Base-by-base conservation (phyloP, 371 early-diverging fungal genomes). In the Syncephalastrum racemosum region DNA sequence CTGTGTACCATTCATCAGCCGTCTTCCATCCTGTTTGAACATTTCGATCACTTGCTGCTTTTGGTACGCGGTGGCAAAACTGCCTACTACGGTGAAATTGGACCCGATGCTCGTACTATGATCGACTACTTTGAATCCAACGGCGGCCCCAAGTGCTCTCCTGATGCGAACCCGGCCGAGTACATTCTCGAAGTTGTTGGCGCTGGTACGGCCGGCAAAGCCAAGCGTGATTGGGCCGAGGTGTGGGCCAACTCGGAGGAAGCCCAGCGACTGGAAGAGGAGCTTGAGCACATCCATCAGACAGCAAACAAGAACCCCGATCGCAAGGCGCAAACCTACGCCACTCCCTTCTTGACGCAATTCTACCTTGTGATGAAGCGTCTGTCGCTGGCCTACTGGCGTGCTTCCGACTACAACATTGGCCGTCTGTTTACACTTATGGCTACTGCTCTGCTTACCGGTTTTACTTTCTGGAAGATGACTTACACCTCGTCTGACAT, bases 1-100 rank as follows among this genome's bases (percentile, higher is more conserved):
- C 60, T 85, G 23, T 79, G 78, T 60, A 83, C 85, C 12, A 83
- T 82, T 47, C 89, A 88, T 67, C 89, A 86, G 63, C 89, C 89
- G 14, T 79, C 80, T n/a, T 67, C 82, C 10, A 53, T 79, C 47
- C 70, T 88, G 36, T 86, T 86, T 56, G 76, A 79, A 60, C 73
- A 80, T 36, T 88, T 86, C 50, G 86, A 88, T 61, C 75, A 79
- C 14, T 65, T 88, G 31, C 59, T 88, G 15, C 65, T 88, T 3
- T 70, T 88, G 14, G 86, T 80, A 5, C 78, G 81, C 14, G 87
- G 86, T 49, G 89, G 86, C 50, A 51, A 55, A 5, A 63, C 68
- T 16, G 71, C 75, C 7, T 87, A 87, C 68, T 79, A 82, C 67
- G 87, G 87, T 40, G 79, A 81, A 48, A 65, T 86, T 27, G 87